Conservation (phyloP, 371 early-diverging fungal genomes). For the Saksenaea oblongispora region DNA sequence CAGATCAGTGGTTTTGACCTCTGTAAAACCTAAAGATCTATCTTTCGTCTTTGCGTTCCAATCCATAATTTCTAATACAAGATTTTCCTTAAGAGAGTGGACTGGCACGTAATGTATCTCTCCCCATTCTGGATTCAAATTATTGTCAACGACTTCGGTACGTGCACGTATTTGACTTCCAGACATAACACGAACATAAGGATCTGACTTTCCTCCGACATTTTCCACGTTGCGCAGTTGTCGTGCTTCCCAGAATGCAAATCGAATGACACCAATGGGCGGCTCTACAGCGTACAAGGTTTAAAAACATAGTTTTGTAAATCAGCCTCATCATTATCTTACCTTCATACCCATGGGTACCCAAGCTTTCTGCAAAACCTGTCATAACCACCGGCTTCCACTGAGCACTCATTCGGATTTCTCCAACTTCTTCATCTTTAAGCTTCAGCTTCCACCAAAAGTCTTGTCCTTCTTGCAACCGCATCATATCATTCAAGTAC, state of each 20-base stretch:
- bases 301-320: not conserved
- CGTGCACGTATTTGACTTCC: conserved; percentile 62
- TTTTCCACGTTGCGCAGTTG: conserved; percentile 66
- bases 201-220: conserved; percentile 73
- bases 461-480: conserved; percentile 34
- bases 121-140: conserved; percentile 86
- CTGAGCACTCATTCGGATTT: conserved; percentile 47
- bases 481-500: conserved; percentile 38
- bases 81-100: conserved; percentile 62
- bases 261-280: conserved; percentile 80
- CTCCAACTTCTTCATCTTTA: conserved; percentile 26
- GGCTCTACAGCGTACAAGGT: conserved; percentile 30
- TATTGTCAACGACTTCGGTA: conserved; percentile 71
- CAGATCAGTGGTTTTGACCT: conserved; percentile 44
- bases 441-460: conserved; percentile 46
- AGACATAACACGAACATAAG: conserved; percentile 72
- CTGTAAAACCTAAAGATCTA: conserved; percentile 65
- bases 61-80: conserved; percentile 79
- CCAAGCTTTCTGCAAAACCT: conserved; percentile 37
- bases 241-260: conserved; percentile 75
- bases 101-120: conserved; percentile 76
- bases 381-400: conserved; percentile 62
- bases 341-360: conserved; percentile 40
- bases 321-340: not conserved
- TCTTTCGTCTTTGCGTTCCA: conserved; percentile 65